Evolutionary conservation across 495 filamentous ascomycete genomes (phyloP).

Genomic region (Hypoxylon fuscum): DNA sequence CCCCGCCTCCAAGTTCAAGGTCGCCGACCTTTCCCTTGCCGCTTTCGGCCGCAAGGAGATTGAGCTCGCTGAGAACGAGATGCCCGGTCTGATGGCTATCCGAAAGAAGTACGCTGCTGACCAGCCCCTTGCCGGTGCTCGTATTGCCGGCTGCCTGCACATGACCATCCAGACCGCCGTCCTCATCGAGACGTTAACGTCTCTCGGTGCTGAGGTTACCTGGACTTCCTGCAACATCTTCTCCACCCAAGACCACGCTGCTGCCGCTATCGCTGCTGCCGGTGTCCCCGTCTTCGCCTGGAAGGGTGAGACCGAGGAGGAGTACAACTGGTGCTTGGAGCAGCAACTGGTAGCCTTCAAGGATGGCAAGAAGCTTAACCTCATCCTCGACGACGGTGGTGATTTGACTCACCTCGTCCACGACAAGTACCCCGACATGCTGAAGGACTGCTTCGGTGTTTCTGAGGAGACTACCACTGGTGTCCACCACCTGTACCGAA

Average conservation of each 20-base stretch:
- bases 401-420: constrained; percentile 96
- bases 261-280: constrained; percentile 92
- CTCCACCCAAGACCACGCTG: constrained; percentile 98
- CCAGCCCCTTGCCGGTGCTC: constrained; percentile 88
- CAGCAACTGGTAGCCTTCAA: constrained; percentile 98
- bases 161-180: constrained; percentile 99
- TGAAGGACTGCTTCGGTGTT: constrained; percentile 96
- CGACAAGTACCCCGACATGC: constrained; percentile 96
- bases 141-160: constrained; percentile 97
- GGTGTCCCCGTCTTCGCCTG: constrained; percentile 98
- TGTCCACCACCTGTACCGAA: constrained; percentile 98
- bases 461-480: constrained; percentile 99
- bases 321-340: constrained; percentile 99
- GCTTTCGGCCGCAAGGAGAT: constrained; percentile 99
- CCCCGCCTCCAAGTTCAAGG: constrained; percentile 94
- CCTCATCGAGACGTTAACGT: constrained; percentile 94
- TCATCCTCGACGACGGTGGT: constrained; percentile 99
- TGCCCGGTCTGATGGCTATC: constrained; percentile 97
- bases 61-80: constrained; percentile 97
- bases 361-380: constrained; percentile 93
- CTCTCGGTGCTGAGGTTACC: constrained; percentile 96
- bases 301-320: constrained; percentile 99
- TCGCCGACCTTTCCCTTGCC: constrained; percentile 96
- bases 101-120: constrained; percentile 88
- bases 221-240: constrained; percentile 99